phyloP scores from a whole-genome alignment of 2,329 filamentous ascomycete genomes.

The Fusarium virguliforme region DNA sequence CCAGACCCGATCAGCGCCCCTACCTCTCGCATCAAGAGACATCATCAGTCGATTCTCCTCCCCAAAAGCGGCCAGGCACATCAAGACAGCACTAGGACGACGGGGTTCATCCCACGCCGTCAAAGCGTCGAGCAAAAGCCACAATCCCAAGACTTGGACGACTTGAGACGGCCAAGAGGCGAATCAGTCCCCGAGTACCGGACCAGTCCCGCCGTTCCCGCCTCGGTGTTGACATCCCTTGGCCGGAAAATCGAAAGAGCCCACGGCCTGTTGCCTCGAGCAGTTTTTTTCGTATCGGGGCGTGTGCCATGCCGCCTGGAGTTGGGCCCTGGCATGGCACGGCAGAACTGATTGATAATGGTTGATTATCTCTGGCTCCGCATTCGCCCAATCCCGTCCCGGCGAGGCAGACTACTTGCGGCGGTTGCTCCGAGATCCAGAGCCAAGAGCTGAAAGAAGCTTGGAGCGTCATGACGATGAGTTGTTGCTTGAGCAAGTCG shows the following conservation, averaged over 20 bases:
- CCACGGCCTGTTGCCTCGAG: neutral
- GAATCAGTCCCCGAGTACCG: constrained; percentile 14
- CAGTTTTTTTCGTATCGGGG: neutral
- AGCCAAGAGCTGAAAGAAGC: constrained; percentile 6
- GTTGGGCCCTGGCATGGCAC: neutral
- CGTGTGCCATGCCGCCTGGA: neutral
- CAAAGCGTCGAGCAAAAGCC: constrained; percentile 14
- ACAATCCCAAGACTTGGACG: constrained; percentile 2
- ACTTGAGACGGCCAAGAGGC: constrained; percentile 12
- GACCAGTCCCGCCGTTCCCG: constrained; percentile 9
- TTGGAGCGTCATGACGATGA: neutral
- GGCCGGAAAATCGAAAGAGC: constrained; percentile 9
- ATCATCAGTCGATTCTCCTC: constrained; percentile 5
- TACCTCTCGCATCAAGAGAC: neutral
- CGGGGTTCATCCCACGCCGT: constrained; percentile 18
- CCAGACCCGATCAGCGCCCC: neutral
- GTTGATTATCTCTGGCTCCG: constrained; percentile 16
- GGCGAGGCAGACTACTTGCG: neutral
- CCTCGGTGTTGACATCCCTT: neutral
- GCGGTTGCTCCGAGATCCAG: constrained; percentile 15
- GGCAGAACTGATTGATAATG: constrained; percentile 10
- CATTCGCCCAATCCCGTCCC: constrained; percentile 9
- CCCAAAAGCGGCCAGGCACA: constrained; percentile 12
- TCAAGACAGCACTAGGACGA: constrained; percentile 12
- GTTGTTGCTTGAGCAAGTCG: constrained; percentile 3